A percentile compares a stretch with the other conserved stretches of the same genome.
These are phyloP conservation scores for Tuber borchii DNA, from an alignment of 495 filamentous ascomycete genomes.

Conservation along the genomic window DNA sequence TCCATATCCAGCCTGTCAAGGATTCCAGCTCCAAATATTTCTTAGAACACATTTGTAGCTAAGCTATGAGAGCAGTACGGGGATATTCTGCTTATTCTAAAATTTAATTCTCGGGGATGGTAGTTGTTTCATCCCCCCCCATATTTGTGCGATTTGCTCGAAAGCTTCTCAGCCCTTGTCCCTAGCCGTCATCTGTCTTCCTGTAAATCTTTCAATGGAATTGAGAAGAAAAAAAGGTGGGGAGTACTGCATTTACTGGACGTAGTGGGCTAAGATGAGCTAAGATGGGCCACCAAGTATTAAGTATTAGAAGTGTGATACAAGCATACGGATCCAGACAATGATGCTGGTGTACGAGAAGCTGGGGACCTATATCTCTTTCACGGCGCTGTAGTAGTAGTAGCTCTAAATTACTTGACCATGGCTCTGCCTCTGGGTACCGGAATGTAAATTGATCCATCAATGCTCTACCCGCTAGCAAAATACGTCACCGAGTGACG, in stretches of 20 bases:
- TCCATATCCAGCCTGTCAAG: background rate
- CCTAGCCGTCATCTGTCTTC: background rate
- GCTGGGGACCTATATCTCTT: background rate
- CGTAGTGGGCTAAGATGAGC: background rate
- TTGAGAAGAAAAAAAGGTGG: background rate
- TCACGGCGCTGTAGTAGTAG: background rate
- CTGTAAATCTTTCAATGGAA: background rate
- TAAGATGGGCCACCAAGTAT: background rate
- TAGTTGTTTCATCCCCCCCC: background rate
- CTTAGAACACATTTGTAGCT: too few relatives aligned
- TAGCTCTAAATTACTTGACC: background rate
- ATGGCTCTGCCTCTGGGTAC: background rate
- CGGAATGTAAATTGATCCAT: background rate
- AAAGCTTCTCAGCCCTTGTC: background rate
- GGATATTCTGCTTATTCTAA: background rate
- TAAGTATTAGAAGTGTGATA: background rate
- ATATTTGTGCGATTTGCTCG: background rate
- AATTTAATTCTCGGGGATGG: background rate
- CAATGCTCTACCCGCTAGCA: background rate
- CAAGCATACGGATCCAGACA: background rate
- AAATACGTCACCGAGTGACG: background rate
- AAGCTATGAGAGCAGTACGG: background rate
- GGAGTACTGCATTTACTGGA: background rate
- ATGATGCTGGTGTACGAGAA: background rate
- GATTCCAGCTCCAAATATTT: background rate